Evolutionary conservation across 106 monocot genomes (phyloP), one percentile per base, ranked within the genome.

Genomic region (Dendrobium catenatum): DNA sequence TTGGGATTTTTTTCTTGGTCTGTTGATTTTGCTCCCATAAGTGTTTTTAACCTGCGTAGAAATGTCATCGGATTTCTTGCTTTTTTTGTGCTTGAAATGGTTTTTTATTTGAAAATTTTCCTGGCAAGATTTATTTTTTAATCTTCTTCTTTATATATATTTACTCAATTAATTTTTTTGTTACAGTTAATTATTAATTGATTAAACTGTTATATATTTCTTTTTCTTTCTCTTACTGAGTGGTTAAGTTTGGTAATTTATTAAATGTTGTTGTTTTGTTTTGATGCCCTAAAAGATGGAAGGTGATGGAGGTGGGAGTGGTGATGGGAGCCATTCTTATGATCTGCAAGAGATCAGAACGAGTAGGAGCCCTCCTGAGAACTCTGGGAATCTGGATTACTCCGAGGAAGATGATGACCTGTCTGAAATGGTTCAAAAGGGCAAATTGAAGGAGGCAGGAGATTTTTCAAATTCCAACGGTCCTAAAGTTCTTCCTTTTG

Each of bases 401-500:
- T 16, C 54, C 13, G 59, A 51, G 43, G 83, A 73, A 79, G 70
- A 6, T 0, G 59, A 18, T 0, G 59, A 6, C 24, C 66, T 9
- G 20, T 20, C 27, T 26, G 64, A 47, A 51, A 37, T 10, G 51
- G 59, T 61, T 22, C 51, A 56, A 17, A 78, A 72, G 55, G 81
- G 27, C 58, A 81, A 85, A 43, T 59, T 22, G 3, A 59, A 79
- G 18, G 76, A 19, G 31, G 70, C 61, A 49, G 16, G 8, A 10
- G 49, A 68, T 15, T 42, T 47, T 15, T 2, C 46, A 19, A 77
- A 55, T 24, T 68, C 78, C 2, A 70, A 77, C 31, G 77, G 77
- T 19, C 72, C 40, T 27, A 86, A 78, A 42, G 83, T 59, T 77
- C 84, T 86, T 55, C 91, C 91, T 20, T 94, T 94, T 49, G 93